Evolutionary conservation across 768 basidiomycete genomes (phyloP).

Genomic region (Amanita molliuscula): DNA sequence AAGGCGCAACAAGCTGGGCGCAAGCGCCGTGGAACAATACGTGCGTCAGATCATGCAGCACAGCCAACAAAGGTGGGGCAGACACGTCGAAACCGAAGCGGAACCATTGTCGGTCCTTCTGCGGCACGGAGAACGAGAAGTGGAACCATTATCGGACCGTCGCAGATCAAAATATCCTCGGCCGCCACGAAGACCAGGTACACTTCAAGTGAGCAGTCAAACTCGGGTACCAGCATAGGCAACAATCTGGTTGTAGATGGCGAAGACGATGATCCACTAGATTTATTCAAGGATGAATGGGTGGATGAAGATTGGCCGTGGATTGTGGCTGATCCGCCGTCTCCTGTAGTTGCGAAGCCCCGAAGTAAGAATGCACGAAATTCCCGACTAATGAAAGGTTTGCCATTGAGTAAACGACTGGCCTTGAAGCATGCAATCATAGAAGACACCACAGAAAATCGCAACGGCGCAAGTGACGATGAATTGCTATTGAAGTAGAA

Average conservation of each 20-base stretch:
- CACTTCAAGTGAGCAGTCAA: neutral
- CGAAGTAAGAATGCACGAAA: conserved; percentile 4
- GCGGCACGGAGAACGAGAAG: conserved; percentile 20
- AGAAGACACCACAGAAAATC: conserved; percentile 7
- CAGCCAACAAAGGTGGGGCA: conserved; percentile 5
- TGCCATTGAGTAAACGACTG: conserved; percentile 7
- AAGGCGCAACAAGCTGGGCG: neutral
- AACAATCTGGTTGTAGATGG: neutral
- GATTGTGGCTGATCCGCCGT: conserved; percentile 5
- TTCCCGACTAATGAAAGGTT: conserved; percentile 8
- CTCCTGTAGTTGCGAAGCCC: neutral
- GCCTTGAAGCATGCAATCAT: neutral
- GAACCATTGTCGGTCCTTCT: conserved; percentile 29
- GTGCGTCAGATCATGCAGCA: conserved; percentile 22
- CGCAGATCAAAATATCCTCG: conserved; percentile 6
- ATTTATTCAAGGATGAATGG: conserved; percentile 21
- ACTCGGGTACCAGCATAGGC: conserved; percentile 10
- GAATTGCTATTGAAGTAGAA: conserved; percentile 13
- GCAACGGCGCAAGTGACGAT: conserved; percentile 13
- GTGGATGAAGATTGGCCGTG: conserved; percentile 17
- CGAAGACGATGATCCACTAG: conserved; percentile 5
- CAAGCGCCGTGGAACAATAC: conserved; percentile 38
- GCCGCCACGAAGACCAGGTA: conserved; percentile 1
- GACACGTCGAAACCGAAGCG: conserved; percentile 36
- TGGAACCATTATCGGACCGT: conserved; percentile 21